Evolutionary conservation across 768 basidiomycete species (phyloP).

Genomic region (Nidularia sp.): DNA sequence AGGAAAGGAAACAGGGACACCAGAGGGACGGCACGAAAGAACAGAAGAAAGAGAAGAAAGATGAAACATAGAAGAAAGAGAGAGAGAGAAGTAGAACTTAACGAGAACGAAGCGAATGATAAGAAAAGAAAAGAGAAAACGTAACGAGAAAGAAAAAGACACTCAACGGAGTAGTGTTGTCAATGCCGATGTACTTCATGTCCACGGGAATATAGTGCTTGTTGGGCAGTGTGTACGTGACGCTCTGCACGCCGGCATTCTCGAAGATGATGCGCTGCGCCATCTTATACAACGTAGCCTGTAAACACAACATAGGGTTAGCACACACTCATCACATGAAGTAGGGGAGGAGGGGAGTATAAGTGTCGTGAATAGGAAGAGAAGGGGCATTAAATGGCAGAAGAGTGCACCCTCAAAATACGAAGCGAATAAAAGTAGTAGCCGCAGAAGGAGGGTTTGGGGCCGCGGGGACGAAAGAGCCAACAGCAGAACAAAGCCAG

Average conservation of each 20-base stretch:
- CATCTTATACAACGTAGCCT: conserved; percentile 95
- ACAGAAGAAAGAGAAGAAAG: too few species aligned
- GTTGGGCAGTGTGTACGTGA: conserved; percentile 82
- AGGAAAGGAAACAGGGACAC: too few species aligned
- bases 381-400: neutral
- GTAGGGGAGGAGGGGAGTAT: neutral
- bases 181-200: conserved; percentile 68
- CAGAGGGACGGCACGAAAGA: too few species aligned
- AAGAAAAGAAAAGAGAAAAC: neutral
- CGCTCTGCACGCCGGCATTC: conserved; percentile 53
- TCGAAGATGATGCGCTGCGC: conserved; percentile 66
- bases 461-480: too few species aligned
- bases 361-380: neutral
- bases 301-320: neutral
- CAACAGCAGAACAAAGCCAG: too few species aligned
- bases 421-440: too few species aligned
- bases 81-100: neutral
- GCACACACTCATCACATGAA: too few species aligned
- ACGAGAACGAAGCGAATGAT: neutral
- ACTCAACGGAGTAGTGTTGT: conserved; percentile 65
- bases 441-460: too few species aligned
- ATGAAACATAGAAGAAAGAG: too few species aligned
- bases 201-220: conserved; percentile 93
- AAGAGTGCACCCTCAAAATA: too few species aligned
- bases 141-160: conserved; percentile 6